Evolutionary conservation across 768 basidiomycete genomes (phyloP), one percentile per base, ranked within the genome.

Genomic region (Candolleomyces efflorescens): DNA sequence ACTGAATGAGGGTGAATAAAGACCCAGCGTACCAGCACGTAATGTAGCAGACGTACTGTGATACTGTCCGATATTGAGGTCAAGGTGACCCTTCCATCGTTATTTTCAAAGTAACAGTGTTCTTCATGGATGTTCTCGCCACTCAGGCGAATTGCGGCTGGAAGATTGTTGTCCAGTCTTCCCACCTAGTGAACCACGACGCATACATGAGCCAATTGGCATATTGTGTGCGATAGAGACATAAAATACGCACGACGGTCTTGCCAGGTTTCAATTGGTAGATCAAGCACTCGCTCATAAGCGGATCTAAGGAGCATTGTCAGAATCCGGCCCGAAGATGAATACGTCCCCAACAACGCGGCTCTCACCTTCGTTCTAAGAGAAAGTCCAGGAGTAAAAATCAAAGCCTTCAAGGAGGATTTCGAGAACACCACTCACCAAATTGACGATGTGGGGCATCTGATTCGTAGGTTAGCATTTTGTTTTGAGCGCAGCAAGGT

Each of bases 211-310:
- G 17, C 37, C 26, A 22, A 41, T 17, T 26, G 10, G 41, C n/a
- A 32, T n/a, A 22, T 36, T 0, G 18, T 23, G 17, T 5, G 6
- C 18, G n/a, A 7, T n/a, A 20, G 26, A 46, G 9, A 45, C 27
- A 15, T 17, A 3, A 23, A 41, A 27, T 18, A 75, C 82, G 55
- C 70, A 85, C 91, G 65, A 88, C 79, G 3, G 92, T 94, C 64
- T 79, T 82, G 17, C 94, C 94, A 7, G 78, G 83, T 69, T 96
- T 96, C 65, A 98, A 80, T 68, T 96, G 94, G 69, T 98, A 92
- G 64, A 92, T 89, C 66, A 94, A 75, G 73, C 92, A 95, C 76
- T 97, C 94, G 68, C 91, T 93, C 94, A 97, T 97, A 52, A 97
- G 80, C 51, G 94, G 95, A 77, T 97, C 94, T 92, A 59, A 57